Evolutionary conservation across 768 basidiomycete genomes (phyloP).

Genomic region (Mycena vulgaris): DNA sequence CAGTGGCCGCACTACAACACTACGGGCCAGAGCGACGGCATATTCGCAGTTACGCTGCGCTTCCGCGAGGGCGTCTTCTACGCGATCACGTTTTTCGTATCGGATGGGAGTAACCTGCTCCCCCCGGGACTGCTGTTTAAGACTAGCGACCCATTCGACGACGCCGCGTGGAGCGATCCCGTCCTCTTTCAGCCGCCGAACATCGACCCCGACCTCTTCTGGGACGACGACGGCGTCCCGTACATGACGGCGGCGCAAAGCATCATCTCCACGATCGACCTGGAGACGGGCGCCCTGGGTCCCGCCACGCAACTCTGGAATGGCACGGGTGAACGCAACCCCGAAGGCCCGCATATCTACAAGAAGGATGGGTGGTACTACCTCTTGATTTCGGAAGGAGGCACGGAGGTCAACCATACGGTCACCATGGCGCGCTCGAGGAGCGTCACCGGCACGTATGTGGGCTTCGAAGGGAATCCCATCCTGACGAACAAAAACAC

Average conservation of each 20-base stretch:
- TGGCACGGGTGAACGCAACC: conserved; percentile 26
- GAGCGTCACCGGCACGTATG: conserved; percentile 43
- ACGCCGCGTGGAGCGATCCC: conserved; percentile 33
- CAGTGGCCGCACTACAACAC: conserved; percentile 36
- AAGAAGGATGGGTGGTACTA: conserved; percentile 45
- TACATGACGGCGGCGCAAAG: conserved; percentile 44
- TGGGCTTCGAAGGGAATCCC: conserved; percentile 32
- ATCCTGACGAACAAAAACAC: conserved; percentile 39
- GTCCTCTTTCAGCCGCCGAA: conserved; percentile 20
- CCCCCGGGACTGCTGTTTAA: conserved; percentile 33
- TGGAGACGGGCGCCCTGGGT: conserved; percentile 35
- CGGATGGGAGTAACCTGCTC: conserved; percentile 29
- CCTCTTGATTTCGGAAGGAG: conserved; percentile 49
- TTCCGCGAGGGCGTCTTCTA: conserved; percentile 33
- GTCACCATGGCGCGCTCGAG: conserved; percentile 45
- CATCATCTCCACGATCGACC: conserved; percentile 39
- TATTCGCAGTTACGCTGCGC: conserved; percentile 34
- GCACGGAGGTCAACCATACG: conserved; percentile 35
- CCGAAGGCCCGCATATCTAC: conserved; percentile 35
- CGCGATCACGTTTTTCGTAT: conserved; percentile 33
- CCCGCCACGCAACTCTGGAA: conserved; percentile 26
- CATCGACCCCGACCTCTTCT: conserved; percentile 37
- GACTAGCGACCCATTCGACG: conserved; percentile 32
- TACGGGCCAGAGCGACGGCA: conserved; percentile 30
- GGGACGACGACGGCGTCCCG: conserved; percentile 31